These are phyloP conservation scores for Tuber umbilicatum DNA, from an alignment of 495 filamentous ascomycete genomes.

Conservation along the genomic window DNA sequence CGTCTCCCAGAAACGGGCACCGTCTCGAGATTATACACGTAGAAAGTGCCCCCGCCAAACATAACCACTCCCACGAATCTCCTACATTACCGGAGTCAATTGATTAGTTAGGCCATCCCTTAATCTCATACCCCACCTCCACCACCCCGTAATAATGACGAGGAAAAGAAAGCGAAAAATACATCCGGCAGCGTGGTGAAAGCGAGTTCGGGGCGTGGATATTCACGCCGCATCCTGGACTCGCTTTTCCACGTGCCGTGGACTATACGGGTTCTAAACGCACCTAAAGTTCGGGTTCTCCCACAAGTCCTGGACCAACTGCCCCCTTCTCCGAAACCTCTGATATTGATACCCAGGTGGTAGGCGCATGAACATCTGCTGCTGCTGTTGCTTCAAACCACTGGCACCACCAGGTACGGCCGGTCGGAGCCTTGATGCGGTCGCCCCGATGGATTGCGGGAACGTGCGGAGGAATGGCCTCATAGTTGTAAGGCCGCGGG, in stretches of 20 bases:
- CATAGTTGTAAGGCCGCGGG: constrained; percentile 1
- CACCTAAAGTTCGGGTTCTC: constrained; percentile 17
- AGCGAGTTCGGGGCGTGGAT: neutral
- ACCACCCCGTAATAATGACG: neutral
- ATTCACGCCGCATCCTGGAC: neutral
- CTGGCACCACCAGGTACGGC: neutral
- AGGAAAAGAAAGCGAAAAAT: neutral
- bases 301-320: constrained; percentile 5
- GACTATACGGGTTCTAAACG: neutral
- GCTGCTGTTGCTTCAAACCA: neutral
- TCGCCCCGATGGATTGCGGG: neutral
- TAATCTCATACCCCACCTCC: neutral
- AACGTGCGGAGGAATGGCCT: constrained; percentile 3
- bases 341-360: constrained; percentile 17
- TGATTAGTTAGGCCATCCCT: neutral
- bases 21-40: constrained; percentile 65
- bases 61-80: constrained; percentile 14
- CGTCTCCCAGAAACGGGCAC: constrained; percentile 74
- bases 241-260: neutral
- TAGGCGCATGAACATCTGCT: constrained; percentile 8
- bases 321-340: constrained; percentile 2
- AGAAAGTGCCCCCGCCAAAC: constrained; percentile 47
- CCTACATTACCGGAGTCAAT: constrained; percentile 6
- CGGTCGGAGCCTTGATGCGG: neutral
- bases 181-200: neutral